phyloP scores from a whole-genome alignment of 2,329 filamentous ascomycete genomes.

The Fusarium sp. region DNA sequence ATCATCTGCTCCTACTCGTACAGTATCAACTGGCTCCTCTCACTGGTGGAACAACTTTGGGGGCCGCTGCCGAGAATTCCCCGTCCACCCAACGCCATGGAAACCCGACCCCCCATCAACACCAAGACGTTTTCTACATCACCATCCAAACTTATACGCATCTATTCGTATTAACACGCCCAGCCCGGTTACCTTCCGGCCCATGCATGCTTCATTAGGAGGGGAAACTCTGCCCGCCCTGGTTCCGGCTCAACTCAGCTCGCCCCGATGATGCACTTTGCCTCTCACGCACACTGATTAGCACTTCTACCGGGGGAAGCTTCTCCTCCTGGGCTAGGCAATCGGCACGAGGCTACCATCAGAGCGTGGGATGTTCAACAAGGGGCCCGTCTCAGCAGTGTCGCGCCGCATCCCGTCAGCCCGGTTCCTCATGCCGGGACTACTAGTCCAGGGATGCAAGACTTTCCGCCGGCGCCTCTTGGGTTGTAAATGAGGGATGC shows the following conservation, averaged over 20 bases:
- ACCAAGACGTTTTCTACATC: conserved; percentile 7
- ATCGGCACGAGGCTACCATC: conserved; percentile 1
- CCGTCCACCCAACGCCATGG: conserved; percentile 14
- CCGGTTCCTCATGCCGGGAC: conserved; percentile 16
- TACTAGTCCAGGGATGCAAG: conserved; percentile 3
- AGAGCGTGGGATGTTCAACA: conserved; percentile 23
- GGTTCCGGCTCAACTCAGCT: not conserved
- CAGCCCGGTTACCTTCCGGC: conserved; percentile 10
- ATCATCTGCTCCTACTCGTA: not conserved
- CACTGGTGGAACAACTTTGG: conserved; percentile 42
- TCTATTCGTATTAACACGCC: not conserved
- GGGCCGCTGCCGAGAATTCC: conserved; percentile 25
- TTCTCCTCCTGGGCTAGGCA: conserved; percentile 12
- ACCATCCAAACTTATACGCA: conserved; percentile 13
- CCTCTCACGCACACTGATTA: conserved; percentile 9
- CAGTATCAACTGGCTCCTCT: conserved; percentile 2
- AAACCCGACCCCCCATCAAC: conserved; percentile 8
- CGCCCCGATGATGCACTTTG: conserved; percentile 24
- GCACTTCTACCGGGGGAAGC: conserved; percentile 6
- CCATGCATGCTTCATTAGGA: not conserved
- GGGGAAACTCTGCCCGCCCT: not conserved
- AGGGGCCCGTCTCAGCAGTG: conserved; percentile 3
- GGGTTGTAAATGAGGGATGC: conserved; percentile 7
- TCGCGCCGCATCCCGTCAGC: conserved; percentile 24
- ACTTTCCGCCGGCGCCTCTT: not conserved